These are phyloP conservation scores for Apiotrichum porosum DNA, from an alignment of 1,284 basidiomycete genomes.

Conservation along the genomic window DNA sequence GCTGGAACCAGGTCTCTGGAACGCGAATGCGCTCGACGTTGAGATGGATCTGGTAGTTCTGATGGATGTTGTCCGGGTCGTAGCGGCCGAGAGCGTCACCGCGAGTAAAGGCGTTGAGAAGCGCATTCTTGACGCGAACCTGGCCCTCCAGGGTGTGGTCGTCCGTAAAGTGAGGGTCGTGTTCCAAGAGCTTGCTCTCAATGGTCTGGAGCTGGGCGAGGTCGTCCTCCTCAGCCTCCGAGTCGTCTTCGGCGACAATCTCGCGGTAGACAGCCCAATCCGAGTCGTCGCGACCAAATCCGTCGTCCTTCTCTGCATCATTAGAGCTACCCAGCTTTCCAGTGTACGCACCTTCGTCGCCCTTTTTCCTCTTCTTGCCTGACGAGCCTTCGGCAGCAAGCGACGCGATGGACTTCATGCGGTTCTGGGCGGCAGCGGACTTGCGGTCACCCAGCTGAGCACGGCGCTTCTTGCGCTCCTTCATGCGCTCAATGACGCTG, in stretches of 20 bases:
- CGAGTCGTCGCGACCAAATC: slow-evolving; percentile 89
- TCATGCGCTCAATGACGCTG: slow-evolving; percentile 74
- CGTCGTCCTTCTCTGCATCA: slow-evolving; percentile 64
- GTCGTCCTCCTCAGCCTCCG: slow-evolving; percentile 95
- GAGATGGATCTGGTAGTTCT: slow-evolving; percentile 72
- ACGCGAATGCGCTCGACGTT: slow-evolving; percentile 92
- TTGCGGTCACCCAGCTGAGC: slow-evolving; percentile 86
- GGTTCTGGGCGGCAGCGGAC: slow-evolving; percentile 87
- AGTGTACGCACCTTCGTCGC: slow-evolving; percentile 59
- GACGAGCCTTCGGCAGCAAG: slow-evolving; percentile 64
- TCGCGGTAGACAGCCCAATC: slow-evolving; percentile 99
- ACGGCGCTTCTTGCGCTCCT: slow-evolving; percentile 72
- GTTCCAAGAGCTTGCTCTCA: slow-evolving; percentile 73
- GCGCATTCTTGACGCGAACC: slow-evolving; percentile 68
- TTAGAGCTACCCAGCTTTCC: not conserved
- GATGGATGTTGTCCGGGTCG: slow-evolving; percentile 60
- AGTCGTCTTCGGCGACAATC: slow-evolving; percentile 81
- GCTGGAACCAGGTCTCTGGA: slow-evolving; percentile 90
- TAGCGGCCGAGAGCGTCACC: slow-evolving; percentile 55
- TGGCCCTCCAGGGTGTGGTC: slow-evolving; percentile 78
- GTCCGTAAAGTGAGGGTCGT: slow-evolving; percentile 77
- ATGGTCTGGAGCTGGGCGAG: slow-evolving; percentile 64
- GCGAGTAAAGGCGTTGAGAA: slow-evolving; percentile 73
- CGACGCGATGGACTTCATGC: slow-evolving; percentile 95
- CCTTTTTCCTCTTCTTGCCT: slow-evolving; percentile 68